Percentiles rank a stretch among this genome's conserved stretches.
phyloP scores from a whole-genome alignment of 2,329 filamentous ascomycete species.

The Penicillium aurantiogriseum region DNA sequence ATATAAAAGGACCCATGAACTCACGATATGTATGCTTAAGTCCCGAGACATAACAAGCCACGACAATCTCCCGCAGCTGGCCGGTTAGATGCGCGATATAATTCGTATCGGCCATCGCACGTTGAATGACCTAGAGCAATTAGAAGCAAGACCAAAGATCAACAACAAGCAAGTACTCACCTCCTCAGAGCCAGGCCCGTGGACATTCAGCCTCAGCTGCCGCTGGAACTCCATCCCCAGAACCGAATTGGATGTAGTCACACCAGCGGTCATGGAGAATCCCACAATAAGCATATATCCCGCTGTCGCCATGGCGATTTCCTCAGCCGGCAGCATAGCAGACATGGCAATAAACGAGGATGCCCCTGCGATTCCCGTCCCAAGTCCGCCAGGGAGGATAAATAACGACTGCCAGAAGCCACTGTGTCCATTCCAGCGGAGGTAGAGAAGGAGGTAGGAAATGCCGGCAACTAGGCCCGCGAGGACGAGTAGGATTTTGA shows the following conservation, averaged over 20 bases:
- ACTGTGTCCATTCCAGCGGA: conserved; percentile 61
- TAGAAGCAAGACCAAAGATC: background rate
- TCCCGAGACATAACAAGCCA: conserved; percentile 29
- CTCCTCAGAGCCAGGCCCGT: conserved; percentile 27
- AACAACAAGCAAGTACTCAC: background rate
- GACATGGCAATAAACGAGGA: conserved; percentile 53
- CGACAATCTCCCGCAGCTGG: conserved; percentile 26
- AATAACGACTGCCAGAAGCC: conserved; percentile 57
- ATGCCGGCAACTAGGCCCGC: conserved; percentile 52
- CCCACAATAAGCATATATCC: conserved; percentile 50
- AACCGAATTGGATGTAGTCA: conserved; percentile 40
- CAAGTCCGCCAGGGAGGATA: conserved; percentile 58
- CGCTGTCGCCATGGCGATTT: conserved; percentile 52
- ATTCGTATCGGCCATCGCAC: conserved; percentile 41
- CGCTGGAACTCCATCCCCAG: conserved; percentile 37
- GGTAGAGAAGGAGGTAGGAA: conserved; percentile 53
- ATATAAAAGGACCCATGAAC: background rate
- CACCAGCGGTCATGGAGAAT: conserved; percentile 43
- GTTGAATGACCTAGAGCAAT: conserved; percentile 41
- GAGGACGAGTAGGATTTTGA: conserved; percentile 55
- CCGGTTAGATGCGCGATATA: conserved; percentile 39
- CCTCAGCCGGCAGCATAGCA: conserved; percentile 44
- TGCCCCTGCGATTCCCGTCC: conserved; percentile 48
- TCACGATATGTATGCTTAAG: conserved; percentile 32
- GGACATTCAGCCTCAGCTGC: conserved; percentile 33